Conservation (phyloP, 106 monocot species). For the Dioscorea alata region DNA sequence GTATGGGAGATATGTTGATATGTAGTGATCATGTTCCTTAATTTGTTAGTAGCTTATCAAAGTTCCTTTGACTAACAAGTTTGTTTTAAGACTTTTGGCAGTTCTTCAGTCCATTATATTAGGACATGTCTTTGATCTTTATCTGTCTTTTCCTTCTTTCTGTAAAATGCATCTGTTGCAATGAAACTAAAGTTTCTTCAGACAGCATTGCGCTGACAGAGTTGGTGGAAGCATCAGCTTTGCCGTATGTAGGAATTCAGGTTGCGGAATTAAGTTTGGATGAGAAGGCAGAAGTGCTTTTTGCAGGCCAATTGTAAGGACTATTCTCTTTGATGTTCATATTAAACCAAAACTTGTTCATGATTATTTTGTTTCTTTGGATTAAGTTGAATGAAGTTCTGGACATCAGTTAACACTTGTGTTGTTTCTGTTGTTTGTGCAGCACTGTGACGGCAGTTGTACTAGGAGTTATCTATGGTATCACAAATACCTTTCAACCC, state of each 20-base stretch:
- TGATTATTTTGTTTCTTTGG: no score
- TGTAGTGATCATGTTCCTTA: no score
- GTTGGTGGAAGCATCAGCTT: slow-evolving; percentile 48
- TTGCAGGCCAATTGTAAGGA: slow-evolving; percentile 73
- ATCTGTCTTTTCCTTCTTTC: no score
- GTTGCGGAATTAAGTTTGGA: slow-evolving; percentile 61
- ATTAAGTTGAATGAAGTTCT: no score
- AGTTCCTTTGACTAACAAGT: no score
- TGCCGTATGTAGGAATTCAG: slow-evolving; percentile 72
- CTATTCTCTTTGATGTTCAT: not conserved
- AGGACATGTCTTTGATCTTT: no score
- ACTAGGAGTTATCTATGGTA: slow-evolving; percentile 72
- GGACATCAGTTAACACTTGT: no score
- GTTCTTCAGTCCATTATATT: no score
- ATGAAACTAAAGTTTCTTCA: slow-evolving; percentile 52
- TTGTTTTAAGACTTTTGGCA: no score
- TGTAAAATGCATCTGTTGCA: no score
- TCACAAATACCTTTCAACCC: slow-evolving; percentile 75
- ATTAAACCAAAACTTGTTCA: not conserved
- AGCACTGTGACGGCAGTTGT: slow-evolving; percentile 65
- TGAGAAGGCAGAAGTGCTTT: slow-evolving; percentile 75
- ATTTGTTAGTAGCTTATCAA: no score
- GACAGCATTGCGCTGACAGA: slow-evolving; percentile 90
- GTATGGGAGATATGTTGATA: no score
- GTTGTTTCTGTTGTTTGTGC: slow-evolving; percentile 12